A percentile compares a stretch with the other conserved stretches of the same genome.
Evolutionary conservation across 441 rosid species (phyloP).

Genomic region (Euphorbia schlechtendalii): DNA sequence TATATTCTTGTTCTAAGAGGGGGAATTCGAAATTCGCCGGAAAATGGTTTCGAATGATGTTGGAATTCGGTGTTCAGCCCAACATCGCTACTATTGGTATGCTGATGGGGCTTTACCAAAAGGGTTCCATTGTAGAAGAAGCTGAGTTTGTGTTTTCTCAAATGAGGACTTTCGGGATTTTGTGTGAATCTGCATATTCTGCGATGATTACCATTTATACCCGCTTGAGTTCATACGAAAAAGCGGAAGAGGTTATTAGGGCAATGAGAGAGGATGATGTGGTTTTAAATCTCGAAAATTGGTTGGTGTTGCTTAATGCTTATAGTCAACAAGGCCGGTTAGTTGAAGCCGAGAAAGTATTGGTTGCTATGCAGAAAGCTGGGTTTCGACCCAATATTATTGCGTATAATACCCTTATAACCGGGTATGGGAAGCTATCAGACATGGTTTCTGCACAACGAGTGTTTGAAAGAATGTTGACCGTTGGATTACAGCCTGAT

Average conservation of each 20-base stretch:
- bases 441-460: constrained; percentile 57
- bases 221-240: constrained; percentile 56
- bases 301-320: constrained; percentile 79
- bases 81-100: constrained; percentile 77
- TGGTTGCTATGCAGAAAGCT: constrained; percentile 46
- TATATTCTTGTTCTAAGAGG: constrained; percentile 53
- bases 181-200: constrained; percentile 80
- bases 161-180: constrained; percentile 57
- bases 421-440: constrained; percentile 56
- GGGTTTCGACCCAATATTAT: constrained; percentile 45
- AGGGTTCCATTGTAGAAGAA: constrained; percentile 63
- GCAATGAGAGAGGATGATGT: constrained; percentile 52
- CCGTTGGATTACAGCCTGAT: constrained; percentile 60
- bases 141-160: constrained; percentile 61
- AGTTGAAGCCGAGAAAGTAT: constrained; percentile 56
- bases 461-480: constrained; percentile 36
- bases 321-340: constrained; percentile 63
- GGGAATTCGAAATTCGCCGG: constrained; percentile 43
- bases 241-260: constrained; percentile 65
- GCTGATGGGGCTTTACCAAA: constrained; percentile 77
- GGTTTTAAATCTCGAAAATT: constrained; percentile 55
- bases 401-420: constrained; percentile 64
- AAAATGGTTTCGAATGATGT: constrained; percentile 77
- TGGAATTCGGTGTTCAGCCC: constrained; percentile 57
- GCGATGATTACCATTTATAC: constrained; percentile 83